Base-by-base conservation (phyloP, 495 filamentous ascomycete species). In the Tuber borchii region DNA sequence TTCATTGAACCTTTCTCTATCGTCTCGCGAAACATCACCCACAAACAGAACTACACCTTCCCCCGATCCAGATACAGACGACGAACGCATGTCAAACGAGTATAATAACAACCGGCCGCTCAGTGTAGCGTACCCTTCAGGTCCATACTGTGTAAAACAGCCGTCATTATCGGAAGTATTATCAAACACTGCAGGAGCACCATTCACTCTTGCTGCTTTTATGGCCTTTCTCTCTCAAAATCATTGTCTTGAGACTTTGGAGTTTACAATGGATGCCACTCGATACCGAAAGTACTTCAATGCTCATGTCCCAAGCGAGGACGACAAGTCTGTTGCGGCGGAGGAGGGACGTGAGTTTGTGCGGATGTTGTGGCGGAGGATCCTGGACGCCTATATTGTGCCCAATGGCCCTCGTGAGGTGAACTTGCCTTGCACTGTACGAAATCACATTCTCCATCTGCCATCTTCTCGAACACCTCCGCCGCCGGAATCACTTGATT, bases 161-260 rank as follows among this genome's bases (percentile, higher is more conserved):
- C 96, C 96, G 22, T 92, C 93, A 44, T 85, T 99, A 71, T 86
- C 90, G 71, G 94, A 98, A 78, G 93, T 99, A 20, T 88, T 99
- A 69, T 90, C 92, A 56, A 94, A 97, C 82, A 89, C 89, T 37
- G 92, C 96, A 73, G 91, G 93, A 0, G 90, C 93, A 56, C 96
- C 96, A 79, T 98, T 94, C 87, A 97, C 94, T 3, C 88, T 98
- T 26, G 89, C 89, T 78, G 95, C 96, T 37, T 98, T 99, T 85
- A 98, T 93, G 89, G 95, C 95, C 72, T 99, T 95, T 83, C 89
- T 98, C 39, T 97, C 96, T 2, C 94, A 97, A 80, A 98, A 98
- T 78, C 96, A 98, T 84, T 99, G 96, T 82, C 85, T 98, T 68
- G 96, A 99, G 84, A 99, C 93, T 10, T 85, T 99, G 69, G 96